phyloP scores from a whole-genome alignment of 805 yeast species.

The Candida yuanshanica region DNA sequence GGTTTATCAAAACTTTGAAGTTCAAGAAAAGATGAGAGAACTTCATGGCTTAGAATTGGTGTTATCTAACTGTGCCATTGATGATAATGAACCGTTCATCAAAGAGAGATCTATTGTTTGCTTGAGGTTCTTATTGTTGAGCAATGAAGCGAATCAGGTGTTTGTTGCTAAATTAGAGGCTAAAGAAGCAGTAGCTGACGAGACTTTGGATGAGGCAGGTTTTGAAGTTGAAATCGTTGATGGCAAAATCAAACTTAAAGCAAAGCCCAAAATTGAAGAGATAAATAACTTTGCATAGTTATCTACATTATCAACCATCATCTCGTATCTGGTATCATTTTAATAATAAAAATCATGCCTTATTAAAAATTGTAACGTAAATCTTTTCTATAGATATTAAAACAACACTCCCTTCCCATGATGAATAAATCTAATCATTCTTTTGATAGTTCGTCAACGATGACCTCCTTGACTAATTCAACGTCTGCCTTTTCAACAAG shows the following conservation, averaged over 20 bases:
- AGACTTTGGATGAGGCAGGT: constrained; percentile 64
- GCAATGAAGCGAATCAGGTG: constrained; percentile 65
- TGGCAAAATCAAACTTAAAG: constrained; percentile 61
- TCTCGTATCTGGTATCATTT: not conserved
- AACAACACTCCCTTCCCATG: not conserved
- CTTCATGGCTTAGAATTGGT: constrained; percentile 65
- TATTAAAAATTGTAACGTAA: not conserved
- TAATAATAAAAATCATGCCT: not conserved
- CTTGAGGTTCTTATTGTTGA: constrained; percentile 57
- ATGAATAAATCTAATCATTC: constrained; percentile 23
- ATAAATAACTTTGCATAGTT: not conserved
- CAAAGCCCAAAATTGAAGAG: constrained; percentile 16
- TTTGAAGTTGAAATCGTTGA: constrained; percentile 66
- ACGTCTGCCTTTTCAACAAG: constrained; percentile 67
- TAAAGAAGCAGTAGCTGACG: constrained; percentile 52
- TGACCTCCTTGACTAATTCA: constrained; percentile 67
- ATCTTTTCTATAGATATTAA: not conserved
- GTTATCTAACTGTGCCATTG: constrained; percentile 78
- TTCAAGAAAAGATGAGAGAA: constrained; percentile 65
- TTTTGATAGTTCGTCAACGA: constrained; percentile 62
- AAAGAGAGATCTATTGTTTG: constrained; percentile 83
- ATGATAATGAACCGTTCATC: constrained; percentile 81
- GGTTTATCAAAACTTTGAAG: constrained; percentile 41
- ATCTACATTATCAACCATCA: too few relatives aligned
- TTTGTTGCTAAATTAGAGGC: constrained; percentile 80